Base-by-base conservation (phyloP, 805 yeast species). In the Nakazawaea ernobii region DNA sequence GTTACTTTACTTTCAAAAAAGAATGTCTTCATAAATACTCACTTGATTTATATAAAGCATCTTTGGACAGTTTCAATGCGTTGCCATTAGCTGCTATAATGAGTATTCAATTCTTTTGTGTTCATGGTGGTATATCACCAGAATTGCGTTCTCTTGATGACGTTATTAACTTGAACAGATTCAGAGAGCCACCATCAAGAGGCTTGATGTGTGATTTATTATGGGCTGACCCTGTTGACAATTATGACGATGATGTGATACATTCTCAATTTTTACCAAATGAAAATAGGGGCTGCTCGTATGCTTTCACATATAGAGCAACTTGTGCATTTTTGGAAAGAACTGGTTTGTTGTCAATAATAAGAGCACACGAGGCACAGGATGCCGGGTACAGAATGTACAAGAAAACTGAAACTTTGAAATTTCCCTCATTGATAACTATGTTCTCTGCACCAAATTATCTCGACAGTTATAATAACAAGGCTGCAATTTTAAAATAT, bases 371-470 rank as follows among this genome's bases (percentile, higher is more conserved):
- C 64, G 97, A 92, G 67, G 97, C 97, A 1, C 99, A 92, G 66
- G 97, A 92, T 65, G 91, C 94, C 8, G 99, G 99, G 33, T 92
- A 91, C 66, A 73, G 97, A 61, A 94, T 94, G 88, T 92, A 92
- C 67, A 85, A 84, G 57, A 80, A 87, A 54, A 87, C 96, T 1
- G 77, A 79, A 51, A 74, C 86, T 4, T 82, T 90, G 59, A 95
- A 95, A 10, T 92, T 92, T 62, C 98, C 97, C 1, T 80, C 92
- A 6, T 74, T 92, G 35, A 77, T 92, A 63, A 90, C 98, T 3
- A 80, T 92, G 69, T 92, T 92, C 67, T 84, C 95, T 42, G 98
- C 98, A 0, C 99, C 98, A 5, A 92, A 92, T 65, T 92, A 92
- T 66, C 73, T 91, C 59, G 98, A 92, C 56, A 81, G 85, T 7